These are phyloP conservation scores for Aspergillus alliaceus DNA, from an alignment of 2,329 filamentous ascomycete genomes.

Conservation along the genomic window DNA sequence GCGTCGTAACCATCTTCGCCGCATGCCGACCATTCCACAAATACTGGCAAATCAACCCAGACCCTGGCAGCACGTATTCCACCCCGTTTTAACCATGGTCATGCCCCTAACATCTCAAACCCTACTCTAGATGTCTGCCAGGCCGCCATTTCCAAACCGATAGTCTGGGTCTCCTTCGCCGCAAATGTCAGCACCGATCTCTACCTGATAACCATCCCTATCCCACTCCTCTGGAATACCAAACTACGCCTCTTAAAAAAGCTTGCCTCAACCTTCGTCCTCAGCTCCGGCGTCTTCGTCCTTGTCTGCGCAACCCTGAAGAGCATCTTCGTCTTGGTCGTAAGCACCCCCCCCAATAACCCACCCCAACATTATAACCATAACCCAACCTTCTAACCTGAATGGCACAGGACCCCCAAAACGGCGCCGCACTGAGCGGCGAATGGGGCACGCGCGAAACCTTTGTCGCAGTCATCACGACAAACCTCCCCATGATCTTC, in stretches of 20 bases:
- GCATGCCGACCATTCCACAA: slow-evolving; percentile 52
- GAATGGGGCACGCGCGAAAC: slow-evolving; percentile 42
- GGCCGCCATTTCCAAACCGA: slow-evolving; percentile 48
- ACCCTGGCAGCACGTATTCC: slow-evolving; percentile 52
- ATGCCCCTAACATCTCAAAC: not conserved
- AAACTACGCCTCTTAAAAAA: slow-evolving; percentile 51
- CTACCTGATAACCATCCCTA: slow-evolving; percentile 58
- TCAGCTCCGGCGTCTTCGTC: slow-evolving; percentile 54
- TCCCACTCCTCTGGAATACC: slow-evolving; percentile 56
- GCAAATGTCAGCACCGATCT: slow-evolving; percentile 57
- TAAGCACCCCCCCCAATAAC: too few species aligned
- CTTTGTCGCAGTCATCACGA: slow-evolving; percentile 40
- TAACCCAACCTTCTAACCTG: not conserved
- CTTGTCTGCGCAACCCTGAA: slow-evolving; percentile 54
- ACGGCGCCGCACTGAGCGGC: slow-evolving; percentile 33
- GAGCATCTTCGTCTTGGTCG: slow-evolving; percentile 48
- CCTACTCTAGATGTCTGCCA: slow-evolving; percentile 43
- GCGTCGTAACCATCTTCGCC: slow-evolving; percentile 49
- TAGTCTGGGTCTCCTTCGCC: slow-evolving; percentile 49
- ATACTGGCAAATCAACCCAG: slow-evolving; percentile 59
- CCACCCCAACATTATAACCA: too few species aligned
- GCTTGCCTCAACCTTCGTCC: slow-evolving; percentile 50
- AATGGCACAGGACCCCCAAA: slow-evolving; percentile 24
- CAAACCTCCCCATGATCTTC: slow-evolving; percentile 41
- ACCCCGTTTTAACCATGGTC: not conserved